A percentile compares a stretch with the other conserved stretches of the same genome.
These are phyloP conservation scores for Sclerotiophoma versabilis DNA, from an alignment of 2,329 filamentous ascomycete species.

Conservation along the genomic window DNA sequence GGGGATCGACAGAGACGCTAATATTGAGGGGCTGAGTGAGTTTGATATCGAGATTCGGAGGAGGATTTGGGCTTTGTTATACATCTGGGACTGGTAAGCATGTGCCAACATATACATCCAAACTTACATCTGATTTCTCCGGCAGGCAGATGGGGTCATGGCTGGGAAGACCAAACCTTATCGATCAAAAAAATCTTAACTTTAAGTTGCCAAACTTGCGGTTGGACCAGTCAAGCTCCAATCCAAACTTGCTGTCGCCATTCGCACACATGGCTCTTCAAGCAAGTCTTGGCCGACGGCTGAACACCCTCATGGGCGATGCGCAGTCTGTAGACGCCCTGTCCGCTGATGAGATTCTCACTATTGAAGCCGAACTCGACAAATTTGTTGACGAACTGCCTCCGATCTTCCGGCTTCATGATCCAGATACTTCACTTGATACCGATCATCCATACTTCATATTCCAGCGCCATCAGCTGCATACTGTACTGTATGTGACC, in stretches of 20 bases:
- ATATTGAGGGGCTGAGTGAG: constrained; percentile 49
- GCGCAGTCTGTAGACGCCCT: constrained; percentile 23
- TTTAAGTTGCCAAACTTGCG: constrained; percentile 53
- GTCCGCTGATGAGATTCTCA: constrained; percentile 31
- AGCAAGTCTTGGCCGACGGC: constrained; percentile 46
- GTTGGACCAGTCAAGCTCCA: constrained; percentile 44
- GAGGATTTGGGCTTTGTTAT: constrained; percentile 57
- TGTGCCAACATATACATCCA: too few relatives aligned
- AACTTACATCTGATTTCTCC: background rate
- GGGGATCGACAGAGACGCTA: constrained; percentile 54
- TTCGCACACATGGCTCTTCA: constrained; percentile 55
- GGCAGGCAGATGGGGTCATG: constrained; percentile 53
- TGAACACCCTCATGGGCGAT: constrained; percentile 36
- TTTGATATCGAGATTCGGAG: constrained; percentile 58
- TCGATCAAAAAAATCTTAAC: constrained; percentile 51
- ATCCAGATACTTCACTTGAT: constrained; percentile 55
- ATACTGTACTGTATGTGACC: constrained; percentile 55
- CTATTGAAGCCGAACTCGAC: constrained; percentile 49
- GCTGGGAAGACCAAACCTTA: constrained; percentile 54
- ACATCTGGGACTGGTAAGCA: constrained; percentile 58
- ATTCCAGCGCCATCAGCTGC: constrained; percentile 57
- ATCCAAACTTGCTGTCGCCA: constrained; percentile 52
- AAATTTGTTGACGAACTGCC: constrained; percentile 56
- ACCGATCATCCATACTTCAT: constrained; percentile 52
- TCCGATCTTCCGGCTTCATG: constrained; percentile 47